A percentile compares a stretch with the other conserved stretches of the same genome.
Conservation (phyloP, 768 basidiomycete genomes). For the Hericium coralloides region DNA sequence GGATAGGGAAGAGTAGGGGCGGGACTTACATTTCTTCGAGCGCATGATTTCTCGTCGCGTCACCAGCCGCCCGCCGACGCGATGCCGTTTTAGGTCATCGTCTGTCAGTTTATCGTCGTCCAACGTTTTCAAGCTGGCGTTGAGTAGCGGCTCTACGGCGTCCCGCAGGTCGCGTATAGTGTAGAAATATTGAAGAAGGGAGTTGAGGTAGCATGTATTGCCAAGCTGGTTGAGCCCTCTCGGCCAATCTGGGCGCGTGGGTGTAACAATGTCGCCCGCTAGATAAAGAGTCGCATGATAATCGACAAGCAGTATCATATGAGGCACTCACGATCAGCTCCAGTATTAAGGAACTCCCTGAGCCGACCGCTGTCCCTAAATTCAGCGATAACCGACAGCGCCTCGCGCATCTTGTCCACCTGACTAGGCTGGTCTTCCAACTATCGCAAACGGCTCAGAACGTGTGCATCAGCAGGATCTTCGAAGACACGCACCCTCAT, state of each 20-base stretch:
- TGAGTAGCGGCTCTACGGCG: constrained; percentile 54
- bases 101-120: constrained; percentile 69
- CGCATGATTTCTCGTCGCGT: constrained; percentile 74
- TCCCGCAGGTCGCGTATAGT: constrained; percentile 88
- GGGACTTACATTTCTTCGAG: constrained; percentile 64
- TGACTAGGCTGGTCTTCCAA: constrained; percentile 64
- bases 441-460: constrained; percentile 27
- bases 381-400: constrained; percentile 66
- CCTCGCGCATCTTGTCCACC: constrained; percentile 62
- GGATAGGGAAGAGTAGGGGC: neutral
- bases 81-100: constrained; percentile 72
- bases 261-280: constrained; percentile 59
- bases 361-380: constrained; percentile 64
- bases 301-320: neutral
- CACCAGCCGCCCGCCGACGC: constrained; percentile 82
- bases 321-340: constrained; percentile 60
- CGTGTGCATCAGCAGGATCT: constrained; percentile 4
- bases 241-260: constrained; percentile 59
- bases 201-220: constrained; percentile 85
- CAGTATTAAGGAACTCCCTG: constrained; percentile 53
- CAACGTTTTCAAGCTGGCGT: constrained; percentile 42
- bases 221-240: constrained; percentile 84
- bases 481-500: constrained; percentile 46
- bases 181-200: constrained; percentile 87
- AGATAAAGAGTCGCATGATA: neutral